phyloP scores from a whole-genome alignment of 2,329 filamentous ascomycete species.

The Cyanodermella asteris region DNA sequence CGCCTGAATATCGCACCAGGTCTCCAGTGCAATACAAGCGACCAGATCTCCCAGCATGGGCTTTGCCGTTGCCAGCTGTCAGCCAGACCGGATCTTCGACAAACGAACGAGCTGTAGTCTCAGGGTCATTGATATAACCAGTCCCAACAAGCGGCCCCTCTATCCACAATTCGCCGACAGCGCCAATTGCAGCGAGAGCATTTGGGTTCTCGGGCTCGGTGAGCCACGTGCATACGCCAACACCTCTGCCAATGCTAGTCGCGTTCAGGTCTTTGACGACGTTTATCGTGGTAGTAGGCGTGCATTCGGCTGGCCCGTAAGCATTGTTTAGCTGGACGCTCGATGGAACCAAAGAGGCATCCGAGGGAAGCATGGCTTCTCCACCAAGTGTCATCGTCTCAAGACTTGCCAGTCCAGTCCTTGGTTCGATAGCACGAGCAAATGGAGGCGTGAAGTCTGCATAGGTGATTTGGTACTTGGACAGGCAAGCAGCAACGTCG shows the following conservation, averaged over 20 bases:
- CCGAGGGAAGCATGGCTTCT: conserved; percentile 5
- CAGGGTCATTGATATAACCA: conserved; percentile 13
- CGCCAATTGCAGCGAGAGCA: conserved; percentile 12
- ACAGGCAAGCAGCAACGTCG: conserved; percentile 3
- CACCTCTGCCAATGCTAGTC: conserved; percentile 4
- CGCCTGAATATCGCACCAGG: conserved; percentile 10
- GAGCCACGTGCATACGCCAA: conserved; percentile 4
- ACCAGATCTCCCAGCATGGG: not conserved
- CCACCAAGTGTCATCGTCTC: conserved; percentile 8
- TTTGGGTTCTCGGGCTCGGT: conserved; percentile 5
- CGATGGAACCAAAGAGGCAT: too few species aligned
- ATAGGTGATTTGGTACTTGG: conserved; percentile 3
- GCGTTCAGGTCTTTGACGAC: conserved; percentile 3
- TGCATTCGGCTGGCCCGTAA: conserved; percentile 10
- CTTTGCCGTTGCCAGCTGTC: not conserved
- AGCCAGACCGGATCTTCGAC: conserved; percentile 6
- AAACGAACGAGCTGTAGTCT: conserved; percentile 5
- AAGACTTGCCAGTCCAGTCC: conserved; percentile 4
- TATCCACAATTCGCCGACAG: conserved; percentile 16
- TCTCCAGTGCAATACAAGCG: conserved; percentile 7
- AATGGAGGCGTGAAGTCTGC: conserved; percentile 6
- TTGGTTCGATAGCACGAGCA: conserved; percentile 3
- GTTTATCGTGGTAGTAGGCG: conserved; percentile 5
- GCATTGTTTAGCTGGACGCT: conserved; percentile 7
- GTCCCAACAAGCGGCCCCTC: conserved; percentile 16